These are phyloP conservation scores for Botrytis byssoidea DNA, from an alignment of 2,329 filamentous ascomycete genomes.

Conservation along the genomic window DNA sequence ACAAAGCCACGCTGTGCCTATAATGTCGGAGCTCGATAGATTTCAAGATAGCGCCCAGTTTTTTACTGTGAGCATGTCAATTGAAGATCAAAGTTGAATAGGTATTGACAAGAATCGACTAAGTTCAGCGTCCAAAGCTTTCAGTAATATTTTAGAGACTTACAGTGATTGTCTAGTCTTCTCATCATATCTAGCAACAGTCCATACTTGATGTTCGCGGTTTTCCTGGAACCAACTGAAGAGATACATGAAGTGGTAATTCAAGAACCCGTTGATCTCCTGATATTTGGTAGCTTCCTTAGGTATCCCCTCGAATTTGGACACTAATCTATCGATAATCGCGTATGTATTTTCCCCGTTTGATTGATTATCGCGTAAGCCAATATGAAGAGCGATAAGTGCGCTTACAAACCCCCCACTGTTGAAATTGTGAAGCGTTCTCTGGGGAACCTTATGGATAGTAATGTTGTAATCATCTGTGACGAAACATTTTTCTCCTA, in stretches of 20 bases:
- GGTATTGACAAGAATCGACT: neutral
- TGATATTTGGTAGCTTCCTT: neutral
- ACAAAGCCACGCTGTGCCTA: rapidly evolving
- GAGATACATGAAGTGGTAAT: rapidly evolving
- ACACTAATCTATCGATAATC: neutral
- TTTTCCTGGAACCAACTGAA: rapidly evolving
- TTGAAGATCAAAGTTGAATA: neutral
- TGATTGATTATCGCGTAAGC: neutral
- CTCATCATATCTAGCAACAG: neutral
- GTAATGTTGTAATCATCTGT: neutral
- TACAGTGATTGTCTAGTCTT: neutral
- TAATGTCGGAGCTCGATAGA: too few species aligned
- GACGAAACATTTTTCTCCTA: neutral
- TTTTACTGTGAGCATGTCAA: neutral
- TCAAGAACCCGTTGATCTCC: neutral
- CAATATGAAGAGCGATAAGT: rapidly evolving
- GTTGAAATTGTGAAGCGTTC: neutral
- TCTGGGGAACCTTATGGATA: neutral
- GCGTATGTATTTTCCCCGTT: neutral
- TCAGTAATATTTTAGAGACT: too few species aligned
- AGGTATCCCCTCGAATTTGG: neutral
- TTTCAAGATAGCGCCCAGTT: neutral
- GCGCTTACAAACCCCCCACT: neutral
- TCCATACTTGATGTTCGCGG: neutral
- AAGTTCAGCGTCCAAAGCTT: neutral